A percentile compares a stretch with the other conserved stretches of the same genome.
These are phyloP conservation scores for Populus hybrid DNA, from an alignment of 441 rosid genomes.

Conservation along the genomic window DNA sequence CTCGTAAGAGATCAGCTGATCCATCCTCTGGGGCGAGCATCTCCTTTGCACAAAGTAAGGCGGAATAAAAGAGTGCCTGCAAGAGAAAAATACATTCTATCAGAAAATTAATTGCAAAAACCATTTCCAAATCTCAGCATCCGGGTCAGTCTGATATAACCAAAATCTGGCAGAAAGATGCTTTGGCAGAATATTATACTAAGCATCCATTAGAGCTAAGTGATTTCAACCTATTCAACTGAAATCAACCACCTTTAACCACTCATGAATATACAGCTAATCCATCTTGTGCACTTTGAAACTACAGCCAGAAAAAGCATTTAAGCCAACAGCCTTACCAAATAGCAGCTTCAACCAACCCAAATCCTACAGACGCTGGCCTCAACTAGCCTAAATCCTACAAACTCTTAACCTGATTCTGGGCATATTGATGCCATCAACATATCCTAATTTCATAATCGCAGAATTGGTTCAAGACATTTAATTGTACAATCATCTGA, in stretches of 20 bases:
- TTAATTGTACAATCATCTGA: background rate
- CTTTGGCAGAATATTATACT: background rate
- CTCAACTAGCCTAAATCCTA: background rate
- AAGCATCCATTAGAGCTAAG: background rate
- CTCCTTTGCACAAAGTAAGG: slow-evolving; percentile 71
- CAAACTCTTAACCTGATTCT: background rate
- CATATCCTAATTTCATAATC: background rate
- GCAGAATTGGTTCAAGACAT: background rate
- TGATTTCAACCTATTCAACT: background rate
- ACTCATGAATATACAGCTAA: background rate
- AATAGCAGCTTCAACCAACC: background rate
- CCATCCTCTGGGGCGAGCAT: slow-evolving; percentile 84
- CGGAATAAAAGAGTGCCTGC: slow-evolving; percentile 85
- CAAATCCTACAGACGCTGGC: background rate
- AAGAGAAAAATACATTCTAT: background rate
- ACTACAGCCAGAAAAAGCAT: background rate
- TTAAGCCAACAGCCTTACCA: background rate
- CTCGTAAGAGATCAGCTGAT: slow-evolving; percentile 72
- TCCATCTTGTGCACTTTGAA: background rate
- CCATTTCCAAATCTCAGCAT: background rate
- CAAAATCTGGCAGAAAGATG: background rate
- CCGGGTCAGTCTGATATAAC: background rate
- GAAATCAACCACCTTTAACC: background rate
- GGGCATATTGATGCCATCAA: background rate
- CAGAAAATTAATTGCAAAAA: background rate